Conservation (phyloP, 345 rosid species). For the Melastoma malabathricum region DNA sequence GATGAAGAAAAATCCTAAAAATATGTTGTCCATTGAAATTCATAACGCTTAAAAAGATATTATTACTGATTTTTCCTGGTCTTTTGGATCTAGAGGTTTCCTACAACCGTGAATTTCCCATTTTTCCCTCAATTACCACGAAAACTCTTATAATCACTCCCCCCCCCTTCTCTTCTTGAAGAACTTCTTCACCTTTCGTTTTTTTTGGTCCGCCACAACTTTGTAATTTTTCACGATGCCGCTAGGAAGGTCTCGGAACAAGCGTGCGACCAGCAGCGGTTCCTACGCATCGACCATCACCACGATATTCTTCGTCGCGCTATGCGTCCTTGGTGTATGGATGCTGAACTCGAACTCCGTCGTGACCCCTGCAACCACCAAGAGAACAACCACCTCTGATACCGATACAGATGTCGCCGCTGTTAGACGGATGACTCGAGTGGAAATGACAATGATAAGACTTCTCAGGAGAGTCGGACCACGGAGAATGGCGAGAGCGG, state of each 20-base stretch:
- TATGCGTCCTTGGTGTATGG: slow-evolving; percentile 74
- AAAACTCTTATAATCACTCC: neutral
- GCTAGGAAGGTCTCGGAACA: slow-evolving; percentile 41
- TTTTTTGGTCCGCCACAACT: neutral
- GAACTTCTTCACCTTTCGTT: neutral
- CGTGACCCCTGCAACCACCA: slow-evolving; percentile 30
- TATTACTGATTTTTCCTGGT: no score
- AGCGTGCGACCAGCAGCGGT: slow-evolving; percentile 30
- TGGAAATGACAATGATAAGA: neutral
- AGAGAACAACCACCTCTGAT: slow-evolving; percentile 9
- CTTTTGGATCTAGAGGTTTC: no score
- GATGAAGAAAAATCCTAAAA: no score
- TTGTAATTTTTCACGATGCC: slow-evolving; percentile 21
- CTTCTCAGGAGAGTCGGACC: slow-evolving; percentile 2
- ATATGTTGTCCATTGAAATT: no score
- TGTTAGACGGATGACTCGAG: slow-evolving; percentile 31
- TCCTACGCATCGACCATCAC: slow-evolving; percentile 35
- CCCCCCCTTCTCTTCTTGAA: slow-evolving; percentile 1
- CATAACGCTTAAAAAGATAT: no score
- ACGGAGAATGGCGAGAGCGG: neutral
- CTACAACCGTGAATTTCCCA: neutral
- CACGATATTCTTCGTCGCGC: slow-evolving; percentile 43
- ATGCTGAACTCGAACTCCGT: slow-evolving; percentile 50
- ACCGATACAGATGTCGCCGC: slow-evolving; percentile 1
- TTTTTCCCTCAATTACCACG: neutral